Base-by-base conservation (phyloP, 1,284 basidiomycete species). In the Laetiporus sulphureus region DNA sequence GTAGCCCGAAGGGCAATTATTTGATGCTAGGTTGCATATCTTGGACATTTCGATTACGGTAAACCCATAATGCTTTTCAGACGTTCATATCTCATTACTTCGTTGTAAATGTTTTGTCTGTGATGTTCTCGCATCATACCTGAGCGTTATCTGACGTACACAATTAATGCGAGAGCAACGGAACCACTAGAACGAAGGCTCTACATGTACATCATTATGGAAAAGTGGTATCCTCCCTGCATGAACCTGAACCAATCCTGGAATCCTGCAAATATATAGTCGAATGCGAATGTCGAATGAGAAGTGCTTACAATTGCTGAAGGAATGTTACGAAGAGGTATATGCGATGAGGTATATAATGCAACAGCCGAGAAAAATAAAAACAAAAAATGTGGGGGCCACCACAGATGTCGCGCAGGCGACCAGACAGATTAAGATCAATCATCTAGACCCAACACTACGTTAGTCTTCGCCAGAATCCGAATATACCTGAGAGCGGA, bases 331-430 rank as follows among this genome's bases (percentile, higher is more conserved):
- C 38, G 38, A 41, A 36, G 25, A 44, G 32, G 39, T 45, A 56
- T 59, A 58, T 59, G 56, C 48, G 51, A 53, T 46, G 42, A 45
- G 56, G 56, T 60, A 61, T 58, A 53, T 59, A 60, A 62, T 62
- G 55, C 58, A 61, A 61, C 58, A 62, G 46, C 47, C 51, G 40
- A 38, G 46, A 47, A 48, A 38, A 32, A 38, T 42, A 46, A 27
- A 47, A 38, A n/a, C n/a, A n/a, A n/a, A n/a, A 36, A 43, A 33
- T 16, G 39, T 39, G 39, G 37, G 31, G 37, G 40, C 24, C 21
- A 42, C 23, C 40, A 36, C 34, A 18, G 30, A 30, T 20, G 30
- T 18, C 32, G 38, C 32, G 45, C 25, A 44, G 40, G 41, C 46
- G 42, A 47, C 52, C 35, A 42, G 23, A 15, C 15, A 16, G 16